Evolutionary conservation across 2,329 filamentous ascomycete genomes (phyloP).

Genomic region (Arthrinium puccinioides): DNA sequence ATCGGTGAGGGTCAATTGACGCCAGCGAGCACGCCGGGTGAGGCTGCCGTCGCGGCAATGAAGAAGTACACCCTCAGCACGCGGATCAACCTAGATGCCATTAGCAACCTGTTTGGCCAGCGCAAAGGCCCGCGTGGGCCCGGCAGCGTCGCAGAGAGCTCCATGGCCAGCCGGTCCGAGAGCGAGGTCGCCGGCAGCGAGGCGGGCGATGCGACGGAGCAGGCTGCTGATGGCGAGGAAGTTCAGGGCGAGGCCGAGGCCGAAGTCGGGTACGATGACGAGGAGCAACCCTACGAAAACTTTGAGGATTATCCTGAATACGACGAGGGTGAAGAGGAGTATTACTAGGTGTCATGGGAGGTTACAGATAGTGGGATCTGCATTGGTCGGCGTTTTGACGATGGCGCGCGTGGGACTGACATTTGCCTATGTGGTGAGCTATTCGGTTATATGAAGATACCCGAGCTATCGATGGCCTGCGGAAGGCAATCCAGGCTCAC

Average conservation of each 20-base stretch:
- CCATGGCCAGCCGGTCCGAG: conserved; percentile 23
- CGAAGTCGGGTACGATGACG: conserved; percentile 25
- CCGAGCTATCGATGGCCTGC: too few relatives aligned
- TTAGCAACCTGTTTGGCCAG: conserved; percentile 49
- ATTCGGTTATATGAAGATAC: too few relatives aligned
- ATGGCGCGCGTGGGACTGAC: too few relatives aligned
- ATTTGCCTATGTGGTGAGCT: too few relatives aligned
- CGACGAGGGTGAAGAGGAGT: conserved; percentile 20
- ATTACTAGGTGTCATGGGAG: conserved; percentile 9
- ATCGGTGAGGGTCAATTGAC: conserved; percentile 60
- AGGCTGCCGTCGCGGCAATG: conserved; percentile 61
- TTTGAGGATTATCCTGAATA: conserved; percentile 13
- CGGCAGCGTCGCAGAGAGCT: conserved; percentile 35
- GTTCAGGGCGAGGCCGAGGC: conserved; percentile 26
- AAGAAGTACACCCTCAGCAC: conserved; percentile 63
- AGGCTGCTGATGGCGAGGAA: conserved; percentile 27
- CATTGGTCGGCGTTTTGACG: background rate
- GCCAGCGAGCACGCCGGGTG: conserved; percentile 59
- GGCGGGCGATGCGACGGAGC: conserved; percentile 9
- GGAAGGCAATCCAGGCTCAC: too few relatives aligned
- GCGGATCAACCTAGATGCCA: conserved; percentile 66
- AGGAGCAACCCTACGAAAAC: conserved; percentile 23
- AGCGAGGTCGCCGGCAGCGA: conserved; percentile 20
- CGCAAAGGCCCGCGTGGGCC: conserved; percentile 31
- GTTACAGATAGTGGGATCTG: background rate